Base-by-base conservation (phyloP, 2,329 filamentous ascomycete genomes). In the Paraconiothyrium sp. region DNA sequence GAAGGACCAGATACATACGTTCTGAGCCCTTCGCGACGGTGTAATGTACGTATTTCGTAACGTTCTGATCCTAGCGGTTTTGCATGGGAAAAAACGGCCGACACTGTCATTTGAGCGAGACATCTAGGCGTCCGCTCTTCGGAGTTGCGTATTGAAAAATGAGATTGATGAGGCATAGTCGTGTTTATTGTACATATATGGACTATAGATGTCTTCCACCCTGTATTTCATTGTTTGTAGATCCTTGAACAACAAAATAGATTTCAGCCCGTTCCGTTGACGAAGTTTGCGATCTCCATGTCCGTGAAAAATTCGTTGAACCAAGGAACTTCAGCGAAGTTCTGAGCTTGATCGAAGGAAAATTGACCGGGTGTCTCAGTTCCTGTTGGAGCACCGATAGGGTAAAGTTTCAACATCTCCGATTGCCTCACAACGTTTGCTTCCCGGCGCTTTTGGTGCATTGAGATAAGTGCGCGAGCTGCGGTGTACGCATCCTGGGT, bases 1-100 rank as follows among this genome's bases (percentile, higher is more conserved):
- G 13, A 86, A 85, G 71, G 81, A 84, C 13, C 84, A 89, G 71
- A 83, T 90, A 22, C 79, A 88, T 69, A 85, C 81, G 62, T 90
- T 90, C 65, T 89, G 70, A 75, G 50, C 24, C 10, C 8, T 8
- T 30, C 3, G 47, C 4, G 20, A 46, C n/a, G 1, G 9, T 13
- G 10, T 22, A 46, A 5, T 46, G 10, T 37, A 37, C 35, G 3
- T 9, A 6, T 37, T 37, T 14, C 10, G 11, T 37, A 14, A 46
- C 10, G 9, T 13, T 46, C 43, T 46, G 22, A 7, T 20, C 24
- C 43, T 30, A 30, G 27, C 27, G 27, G 27, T 30, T 6, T 6
- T 6, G 27, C 27, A 6, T 30, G 27, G 27, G 27, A 30, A 30
- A 30, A 30, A 6, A 30, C 27, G 27, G 27, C 4, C 27, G 27